Percentiles rank a stretch among this genome's conserved stretches.
Evolutionary conservation across 345 rosid species (phyloP).

Genomic region (Zanthoxylum bungeanum): DNA sequence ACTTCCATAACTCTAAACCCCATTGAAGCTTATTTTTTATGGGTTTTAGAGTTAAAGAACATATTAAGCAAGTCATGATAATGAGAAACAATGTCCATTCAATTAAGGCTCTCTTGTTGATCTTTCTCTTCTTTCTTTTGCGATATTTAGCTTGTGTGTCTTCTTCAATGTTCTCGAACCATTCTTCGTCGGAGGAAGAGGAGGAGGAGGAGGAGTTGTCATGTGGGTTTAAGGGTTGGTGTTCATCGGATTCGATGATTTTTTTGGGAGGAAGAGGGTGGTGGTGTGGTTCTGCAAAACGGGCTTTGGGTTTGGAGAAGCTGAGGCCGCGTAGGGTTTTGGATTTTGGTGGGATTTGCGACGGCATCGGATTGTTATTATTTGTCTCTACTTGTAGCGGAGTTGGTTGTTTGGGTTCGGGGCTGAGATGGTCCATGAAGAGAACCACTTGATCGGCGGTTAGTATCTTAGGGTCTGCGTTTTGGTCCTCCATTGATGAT

Average conservation of each 20-base stretch:
- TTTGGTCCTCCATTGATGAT: not conserved
- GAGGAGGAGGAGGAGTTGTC: slow-evolving; percentile 10
- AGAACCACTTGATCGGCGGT: slow-evolving; percentile 30
- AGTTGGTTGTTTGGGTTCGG: slow-evolving; percentile 7
- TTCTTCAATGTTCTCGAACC: slow-evolving; percentile 16
- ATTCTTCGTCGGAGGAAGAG: slow-evolving; percentile 23
- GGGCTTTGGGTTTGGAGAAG: slow-evolving; percentile 50
- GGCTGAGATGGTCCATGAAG: slow-evolving; percentile 19
- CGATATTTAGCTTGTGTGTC: not conserved
- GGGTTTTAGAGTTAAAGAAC: slow-evolving; percentile 7
- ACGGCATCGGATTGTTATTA: not conserved
- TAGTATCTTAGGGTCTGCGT: not conserved
- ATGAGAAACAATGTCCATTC: slow-evolving; percentile 12
- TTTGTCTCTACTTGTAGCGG: not conserved
- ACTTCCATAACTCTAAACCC: slow-evolving; percentile 16
- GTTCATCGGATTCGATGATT: slow-evolving; percentile 8
- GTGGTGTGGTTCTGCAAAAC: slow-evolving; percentile 32
- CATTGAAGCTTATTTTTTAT: not conserved
- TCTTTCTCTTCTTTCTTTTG: not conserved
- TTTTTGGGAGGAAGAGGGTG: slow-evolving; percentile 15
- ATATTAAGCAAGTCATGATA: slow-evolving; percentile 11
- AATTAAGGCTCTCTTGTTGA: slow-evolving; percentile 11
- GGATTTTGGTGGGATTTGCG: slow-evolving; percentile 4
- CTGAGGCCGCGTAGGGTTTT: slow-evolving; percentile 31
- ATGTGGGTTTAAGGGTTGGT: not conserved